These are phyloP conservation scores for Phytophthora ohioensis DNA, from an alignment of 352 stramenopile genomes.

Conservation along the genomic window DNA sequence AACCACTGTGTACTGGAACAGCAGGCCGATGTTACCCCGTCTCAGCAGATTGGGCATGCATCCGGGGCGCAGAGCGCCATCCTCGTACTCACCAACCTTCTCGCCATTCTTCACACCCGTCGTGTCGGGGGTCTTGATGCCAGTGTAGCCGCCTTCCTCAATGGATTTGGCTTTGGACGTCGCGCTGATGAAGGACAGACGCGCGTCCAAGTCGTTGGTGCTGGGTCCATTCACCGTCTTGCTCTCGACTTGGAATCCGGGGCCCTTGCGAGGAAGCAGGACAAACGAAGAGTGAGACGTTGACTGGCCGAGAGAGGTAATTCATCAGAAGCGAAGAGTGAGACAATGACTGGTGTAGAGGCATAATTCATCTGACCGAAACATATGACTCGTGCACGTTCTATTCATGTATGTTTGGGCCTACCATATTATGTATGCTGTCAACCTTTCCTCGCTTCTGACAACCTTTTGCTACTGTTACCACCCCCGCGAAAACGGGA, in stretches of 20 bases:
- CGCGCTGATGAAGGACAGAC: conserved; percentile 45
- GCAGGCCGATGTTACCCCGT: conserved; percentile 47
- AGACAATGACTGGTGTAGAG: too few relatives aligned
- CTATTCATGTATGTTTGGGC: too few relatives aligned
- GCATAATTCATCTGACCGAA: too few relatives aligned
- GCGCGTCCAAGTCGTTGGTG: conserved; percentile 38
- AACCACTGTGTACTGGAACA: conserved; percentile 60
- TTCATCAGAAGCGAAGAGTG: too few relatives aligned
- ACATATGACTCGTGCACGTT: too few relatives aligned
- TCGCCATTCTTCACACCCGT: conserved; percentile 7
- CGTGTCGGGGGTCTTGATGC: conserved; percentile 37
- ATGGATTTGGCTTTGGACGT: conserved; percentile 32
- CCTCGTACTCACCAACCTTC: conserved; percentile 28
- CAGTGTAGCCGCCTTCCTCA: conserved; percentile 37
- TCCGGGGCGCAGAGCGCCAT: conserved; percentile 48
- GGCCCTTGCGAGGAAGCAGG: conserved; percentile 27
- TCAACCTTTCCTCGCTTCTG: too few relatives aligned
- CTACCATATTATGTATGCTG: too few relatives aligned
- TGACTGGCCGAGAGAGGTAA: too few relatives aligned
- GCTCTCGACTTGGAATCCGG: conserved; percentile 1
- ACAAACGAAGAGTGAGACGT: conserved; percentile 27
- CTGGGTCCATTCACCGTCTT: conserved; percentile 17
- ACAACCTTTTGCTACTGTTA: too few relatives aligned
- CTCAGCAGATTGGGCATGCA: conserved; percentile 41
- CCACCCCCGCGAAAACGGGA: too few relatives aligned